Base-by-base conservation (phyloP, 192 early-diverging fungal genomes). In the Rhizophlyctis rosea region DNA sequence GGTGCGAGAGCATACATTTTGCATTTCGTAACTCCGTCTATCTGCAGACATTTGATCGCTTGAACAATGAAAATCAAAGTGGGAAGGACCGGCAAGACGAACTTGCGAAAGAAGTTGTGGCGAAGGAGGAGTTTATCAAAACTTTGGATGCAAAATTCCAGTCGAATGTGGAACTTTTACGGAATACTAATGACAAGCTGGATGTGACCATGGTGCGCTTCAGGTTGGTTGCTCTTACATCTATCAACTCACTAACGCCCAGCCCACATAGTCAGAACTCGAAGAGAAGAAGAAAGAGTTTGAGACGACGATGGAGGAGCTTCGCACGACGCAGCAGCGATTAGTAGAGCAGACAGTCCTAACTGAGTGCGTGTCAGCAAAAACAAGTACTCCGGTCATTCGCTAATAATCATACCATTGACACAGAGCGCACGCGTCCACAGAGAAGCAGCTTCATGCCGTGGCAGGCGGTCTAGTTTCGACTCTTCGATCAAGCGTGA, bases 1-100 rank as follows among this genome's bases (percentile, higher is more conserved):
- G 28, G 23, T 24, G n/a, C n/a, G n/a, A n/a, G n/a, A n/a, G n/a
- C n/a, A n/a, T n/a, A n/a, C n/a, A n/a, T n/a, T n/a, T n/a, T n/a
- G n/a, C n/a, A n/a, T n/a, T n/a, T n/a, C n/a, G n/a, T n/a, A n/a
- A n/a, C n/a, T n/a, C n/a, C n/a, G n/a, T n/a, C n/a, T n/a, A n/a
- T n/a, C n/a, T 44, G 11, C 82, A 94, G 59, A 82, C 80, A 18
- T 90, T 86, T 62, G 71, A 83, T 13, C 49, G 58, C 0, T 50
- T 88, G n/a, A 36, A 79, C 3, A 72, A 76, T 27, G 85, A 87
- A 48, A 77, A 36, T 47, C 70, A 78, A 39, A 53, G 70, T 4
- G 54, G 68, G 31, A 84, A 82, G 66, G 76, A 77, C 33, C 69
- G 60, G 5, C 62, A 75, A 9, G 72, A 75, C 3, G 77, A 69